A percentile compares a stretch with the other conserved stretches of the same genome.
These are phyloP conservation scores for Ceratocystiopsis minuta DNA, from an alignment of 2,329 filamentous ascomycete genomes.

Conservation along the genomic window DNA sequence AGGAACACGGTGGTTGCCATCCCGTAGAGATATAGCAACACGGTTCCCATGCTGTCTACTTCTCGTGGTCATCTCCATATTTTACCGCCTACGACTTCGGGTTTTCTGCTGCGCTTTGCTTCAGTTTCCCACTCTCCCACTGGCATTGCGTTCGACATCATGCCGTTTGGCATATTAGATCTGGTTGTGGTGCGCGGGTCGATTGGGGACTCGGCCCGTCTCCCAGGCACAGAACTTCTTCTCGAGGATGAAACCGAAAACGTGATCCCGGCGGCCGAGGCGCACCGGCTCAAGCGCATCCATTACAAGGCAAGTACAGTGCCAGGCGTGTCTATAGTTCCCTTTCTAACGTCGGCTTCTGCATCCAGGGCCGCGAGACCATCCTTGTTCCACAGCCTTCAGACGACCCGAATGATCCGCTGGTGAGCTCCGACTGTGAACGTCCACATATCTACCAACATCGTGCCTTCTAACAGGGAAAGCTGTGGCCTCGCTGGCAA, in stretches of 20 bases:
- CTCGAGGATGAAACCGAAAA: neutral
- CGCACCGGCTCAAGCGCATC: neutral
- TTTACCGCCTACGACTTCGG: too few relatives aligned
- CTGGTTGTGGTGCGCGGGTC: neutral
- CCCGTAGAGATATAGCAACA: too few relatives aligned
- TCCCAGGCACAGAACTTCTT: neutral
- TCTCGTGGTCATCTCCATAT: too few relatives aligned
- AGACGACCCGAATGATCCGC: slow-evolving; percentile 8
- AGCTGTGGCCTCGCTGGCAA: slow-evolving; percentile 11
- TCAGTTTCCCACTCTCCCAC: too few relatives aligned
- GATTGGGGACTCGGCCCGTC: neutral
- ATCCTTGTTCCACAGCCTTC: slow-evolving; percentile 7
- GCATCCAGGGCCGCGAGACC: slow-evolving; percentile 6
- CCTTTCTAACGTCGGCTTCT: neutral
- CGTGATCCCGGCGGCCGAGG: neutral
- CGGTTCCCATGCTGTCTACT: too few relatives aligned
- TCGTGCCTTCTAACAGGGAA: too few relatives aligned
- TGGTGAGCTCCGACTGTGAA: slow-evolving; percentile 4
- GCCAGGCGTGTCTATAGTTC: too few relatives aligned
- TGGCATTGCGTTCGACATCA: too few relatives aligned
- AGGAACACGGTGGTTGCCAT: too few relatives aligned
- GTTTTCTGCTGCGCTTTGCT: too few relatives aligned
- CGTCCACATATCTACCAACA: neutral
- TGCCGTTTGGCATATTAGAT: slow-evolving; percentile 2
- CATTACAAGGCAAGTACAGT: neutral